Percentiles rank a stretch among this genome's conserved stretches.
Conservation (phyloP, 1,284 basidiomycete species). For the Leccinum subfulvum region DNA sequence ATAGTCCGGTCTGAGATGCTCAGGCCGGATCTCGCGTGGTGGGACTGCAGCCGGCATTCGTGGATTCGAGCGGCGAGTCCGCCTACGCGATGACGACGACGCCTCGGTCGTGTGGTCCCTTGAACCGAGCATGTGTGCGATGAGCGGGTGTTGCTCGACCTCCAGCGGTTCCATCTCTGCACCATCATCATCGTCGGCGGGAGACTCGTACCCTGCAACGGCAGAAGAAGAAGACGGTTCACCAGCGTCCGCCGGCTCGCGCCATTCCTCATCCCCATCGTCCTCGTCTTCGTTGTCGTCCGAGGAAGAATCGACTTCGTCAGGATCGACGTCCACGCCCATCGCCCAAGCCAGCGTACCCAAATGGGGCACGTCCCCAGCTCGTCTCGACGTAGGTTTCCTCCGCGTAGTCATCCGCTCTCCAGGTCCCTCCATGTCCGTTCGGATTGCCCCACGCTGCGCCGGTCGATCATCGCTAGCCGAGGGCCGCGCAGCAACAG, state of each 20-base stretch:
- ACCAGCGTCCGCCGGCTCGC: slow-evolving; percentile 1
- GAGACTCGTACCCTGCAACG: background rate
- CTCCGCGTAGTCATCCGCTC: background rate
- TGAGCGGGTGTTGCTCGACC: slow-evolving; percentile 13
- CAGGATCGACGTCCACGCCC: slow-evolving; percentile 12
- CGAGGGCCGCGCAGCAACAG: background rate
- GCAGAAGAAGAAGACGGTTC: slow-evolving; percentile 1
- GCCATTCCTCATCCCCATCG: slow-evolving; percentile 23
- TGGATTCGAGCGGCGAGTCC: slow-evolving; percentile 16
- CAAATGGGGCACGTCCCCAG: background rate
- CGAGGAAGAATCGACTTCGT: slow-evolving; percentile 15
- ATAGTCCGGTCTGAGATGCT: slow-evolving; percentile 42
- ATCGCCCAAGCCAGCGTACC: slow-evolving; percentile 21
- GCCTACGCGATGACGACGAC: slow-evolving; percentile 1
- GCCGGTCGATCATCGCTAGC: background rate
- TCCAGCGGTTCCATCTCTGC: slow-evolving; percentile 7
- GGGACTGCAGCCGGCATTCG: slow-evolving; percentile 10
- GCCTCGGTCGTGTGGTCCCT: background rate
- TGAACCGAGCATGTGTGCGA: slow-evolving; percentile 11
- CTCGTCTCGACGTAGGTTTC: background rate
- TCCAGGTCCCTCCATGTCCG: background rate
- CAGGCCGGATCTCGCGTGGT: slow-evolving; percentile 26
- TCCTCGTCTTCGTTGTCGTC: slow-evolving; percentile 8
- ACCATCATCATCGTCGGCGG: slow-evolving; percentile 7
- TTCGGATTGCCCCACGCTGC: background rate